Percentiles rank a stretch among this genome's conserved stretches.
Conservation (phyloP, 2,329 filamentous ascomycete species). For the Cytospora piceae region DNA sequence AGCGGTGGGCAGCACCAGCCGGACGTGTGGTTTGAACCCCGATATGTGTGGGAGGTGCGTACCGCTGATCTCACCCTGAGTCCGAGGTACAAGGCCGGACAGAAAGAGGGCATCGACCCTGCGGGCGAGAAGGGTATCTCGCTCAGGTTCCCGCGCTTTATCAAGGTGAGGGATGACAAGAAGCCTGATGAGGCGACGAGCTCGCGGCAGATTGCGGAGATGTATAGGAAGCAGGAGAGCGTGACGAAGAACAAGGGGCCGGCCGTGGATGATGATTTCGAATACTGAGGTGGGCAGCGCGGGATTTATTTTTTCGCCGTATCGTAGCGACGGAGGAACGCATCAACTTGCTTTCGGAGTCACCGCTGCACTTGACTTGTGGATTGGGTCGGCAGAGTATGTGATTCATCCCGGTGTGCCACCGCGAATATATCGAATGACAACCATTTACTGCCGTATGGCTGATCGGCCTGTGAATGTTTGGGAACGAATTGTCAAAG, state of each 20-base stretch:
- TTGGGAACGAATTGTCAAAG: no score
- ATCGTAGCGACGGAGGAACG: background rate
- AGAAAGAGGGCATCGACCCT: conserved; percentile 75
- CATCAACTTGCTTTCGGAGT: conserved; percentile 6
- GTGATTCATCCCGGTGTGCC: background rate
- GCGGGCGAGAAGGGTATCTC: conserved; percentile 78
- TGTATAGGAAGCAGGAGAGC: conserved; percentile 95
- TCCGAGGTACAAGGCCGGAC: conserved; percentile 90
- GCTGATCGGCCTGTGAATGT: background rate
- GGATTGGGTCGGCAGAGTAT: background rate
- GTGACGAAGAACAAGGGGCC: conserved; percentile 85
- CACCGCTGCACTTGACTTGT: background rate
- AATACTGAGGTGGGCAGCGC: conserved; percentile 65
- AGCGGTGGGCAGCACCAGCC: conserved; percentile 87
- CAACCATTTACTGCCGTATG: background rate
- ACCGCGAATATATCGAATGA: background rate
- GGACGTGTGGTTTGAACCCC: conserved; percentile 97
- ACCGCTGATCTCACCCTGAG: conserved; percentile 93
- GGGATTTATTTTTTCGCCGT: background rate
- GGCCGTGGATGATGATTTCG: conserved; percentile 93
- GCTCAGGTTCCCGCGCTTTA: conserved; percentile 89
- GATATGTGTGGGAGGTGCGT: conserved; percentile 96
- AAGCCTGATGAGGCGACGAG: conserved; percentile 89
- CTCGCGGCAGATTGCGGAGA: conserved; percentile 85
- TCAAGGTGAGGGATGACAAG: conserved; percentile 92